Evolutionary conservation across 2,329 filamentous ascomycete genomes (phyloP).

Genomic region (Zalaria obscura): DNA sequence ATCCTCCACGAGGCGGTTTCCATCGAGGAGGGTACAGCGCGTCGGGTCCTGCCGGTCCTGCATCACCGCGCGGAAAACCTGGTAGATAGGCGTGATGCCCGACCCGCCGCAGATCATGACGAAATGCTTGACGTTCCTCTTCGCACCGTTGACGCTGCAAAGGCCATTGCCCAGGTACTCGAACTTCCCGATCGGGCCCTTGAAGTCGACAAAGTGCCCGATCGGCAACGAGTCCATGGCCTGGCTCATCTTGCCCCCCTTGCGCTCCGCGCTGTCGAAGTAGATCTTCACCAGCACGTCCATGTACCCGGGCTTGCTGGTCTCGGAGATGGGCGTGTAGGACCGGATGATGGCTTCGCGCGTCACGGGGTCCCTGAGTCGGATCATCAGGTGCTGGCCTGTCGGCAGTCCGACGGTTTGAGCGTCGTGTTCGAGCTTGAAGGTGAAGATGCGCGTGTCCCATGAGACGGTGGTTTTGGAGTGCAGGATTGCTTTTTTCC

Average conservation of each 20-base stretch:
- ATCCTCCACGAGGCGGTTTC: slow-evolving; percentile 64
- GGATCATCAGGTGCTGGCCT: slow-evolving; percentile 79
- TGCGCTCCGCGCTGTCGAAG: slow-evolving; percentile 39
- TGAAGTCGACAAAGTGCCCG: slow-evolving; percentile 67
- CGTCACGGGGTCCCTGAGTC: slow-evolving; percentile 57
- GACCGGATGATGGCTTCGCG: slow-evolving; percentile 65
- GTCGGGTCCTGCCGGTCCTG: slow-evolving; percentile 50
- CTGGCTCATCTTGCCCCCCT: slow-evolving; percentile 69
- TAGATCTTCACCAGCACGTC: slow-evolving; percentile 78
- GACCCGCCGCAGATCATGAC: slow-evolving; percentile 81
- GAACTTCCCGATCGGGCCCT: slow-evolving; percentile 78
- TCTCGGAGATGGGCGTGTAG: slow-evolving; percentile 72
- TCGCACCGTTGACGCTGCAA: slow-evolving; percentile 45
- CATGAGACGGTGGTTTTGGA: slow-evolving; percentile 55
- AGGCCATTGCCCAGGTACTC: slow-evolving; percentile 57
- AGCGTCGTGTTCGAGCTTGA: slow-evolving; percentile 55
- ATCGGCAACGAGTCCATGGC: slow-evolving; percentile 60
- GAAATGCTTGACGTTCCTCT: slow-evolving; percentile 49
- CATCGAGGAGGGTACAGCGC: slow-evolving; percentile 58
- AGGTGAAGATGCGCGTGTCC: slow-evolving; percentile 72
- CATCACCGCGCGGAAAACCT: slow-evolving; percentile 64
- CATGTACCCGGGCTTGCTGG: slow-evolving; percentile 45
- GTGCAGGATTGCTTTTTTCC: slow-evolving; percentile 60
- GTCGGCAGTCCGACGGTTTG: slow-evolving; percentile 66
- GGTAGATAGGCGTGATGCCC: slow-evolving; percentile 88